Conservation (phyloP, 2,329 filamentous ascomycete species). For the Aspergillus sp. region DNA sequence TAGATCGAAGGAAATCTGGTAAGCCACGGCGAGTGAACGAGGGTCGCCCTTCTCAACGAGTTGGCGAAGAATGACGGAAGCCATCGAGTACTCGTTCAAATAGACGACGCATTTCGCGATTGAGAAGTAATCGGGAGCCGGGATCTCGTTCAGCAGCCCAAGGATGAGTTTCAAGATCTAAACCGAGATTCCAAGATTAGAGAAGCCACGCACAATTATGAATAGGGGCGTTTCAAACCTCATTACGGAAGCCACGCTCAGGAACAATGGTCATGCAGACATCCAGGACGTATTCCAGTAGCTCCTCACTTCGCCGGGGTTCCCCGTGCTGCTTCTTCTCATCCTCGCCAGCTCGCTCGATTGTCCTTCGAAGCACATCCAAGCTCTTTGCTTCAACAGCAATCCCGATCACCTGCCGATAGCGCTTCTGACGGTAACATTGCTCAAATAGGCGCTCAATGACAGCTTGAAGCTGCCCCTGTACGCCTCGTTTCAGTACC, state of each 20-base stretch:
- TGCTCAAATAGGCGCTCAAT: constrained; percentile 86
- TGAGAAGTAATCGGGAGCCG: constrained; percentile 90
- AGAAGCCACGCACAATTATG: neutral
- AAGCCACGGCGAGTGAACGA: constrained; percentile 73
- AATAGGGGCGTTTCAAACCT: constrained; percentile 35
- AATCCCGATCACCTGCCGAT: constrained; percentile 93
- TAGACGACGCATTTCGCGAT: constrained; percentile 98
- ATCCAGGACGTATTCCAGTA: constrained; percentile 92
- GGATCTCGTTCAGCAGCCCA: constrained; percentile 88
- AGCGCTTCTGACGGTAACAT: constrained; percentile 76
- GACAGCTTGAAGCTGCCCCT: constrained; percentile 69
- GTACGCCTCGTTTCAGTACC: constrained; percentile 62
- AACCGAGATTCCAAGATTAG: neutral
- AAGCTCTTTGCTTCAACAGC: constrained; percentile 91
- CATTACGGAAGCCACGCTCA: constrained; percentile 72
- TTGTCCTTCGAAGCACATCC: constrained; percentile 74
- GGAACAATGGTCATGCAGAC: constrained; percentile 98
- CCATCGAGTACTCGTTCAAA: constrained; percentile 82
- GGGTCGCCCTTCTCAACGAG: constrained; percentile 72
- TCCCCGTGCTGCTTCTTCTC: constrained; percentile 59
- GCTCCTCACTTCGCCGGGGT: constrained; percentile 63
- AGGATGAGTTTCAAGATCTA: constrained; percentile 84
- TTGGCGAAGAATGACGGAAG: constrained; percentile 72
- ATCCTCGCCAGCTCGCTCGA: constrained; percentile 79
- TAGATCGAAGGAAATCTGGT: constrained; percentile 95